Evolutionary conservation across 306 rosid species (phyloP), one percentile per base, ranked within the genome.

Genomic region (Crataegus laevigata): DNA sequence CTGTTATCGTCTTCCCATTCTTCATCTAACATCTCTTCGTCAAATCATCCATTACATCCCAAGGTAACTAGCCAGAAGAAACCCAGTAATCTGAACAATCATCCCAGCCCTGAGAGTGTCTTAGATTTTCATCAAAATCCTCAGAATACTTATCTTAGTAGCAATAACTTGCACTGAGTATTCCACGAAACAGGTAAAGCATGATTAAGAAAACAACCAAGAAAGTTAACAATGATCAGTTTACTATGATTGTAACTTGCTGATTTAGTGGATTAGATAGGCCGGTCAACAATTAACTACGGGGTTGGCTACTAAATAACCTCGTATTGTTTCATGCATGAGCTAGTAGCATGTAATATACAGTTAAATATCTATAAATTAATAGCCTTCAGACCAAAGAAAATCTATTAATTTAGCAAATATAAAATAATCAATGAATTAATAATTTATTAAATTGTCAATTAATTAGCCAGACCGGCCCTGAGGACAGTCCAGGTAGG

Each of bases 1-100:
- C 76, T 59, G 4, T 32, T 52, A 6, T 11, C 38, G 54, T 71
- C 66, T 26, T 57, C 76, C 67, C 76, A 36, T 6, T 32, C 34
- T 24, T 42, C 76, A 38, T 22, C 32, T 3, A 34, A 71, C 75
- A 71, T 71, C 62, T 71, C 55, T 22, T 57, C 66, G 9, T 72
- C 76, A 36, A 34, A 72, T 36, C 65, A 21, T 71, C 63, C 50
- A 71, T 36, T 34, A 71, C 51, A 30, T 68, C 59, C 73, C 73
- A 68, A 25, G 29, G 71, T n/a, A n/a, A n/a, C n/a, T n/a, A n/a
- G n/a, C n/a, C n/a, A n/a, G n/a, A n/a, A n/a, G n/a, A n/a, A n/a
- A n/a, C n/a, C n/a, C n/a, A n/a, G n/a, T n/a, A n/a, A n/a, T n/a
- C n/a, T n/a, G n/a, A n/a, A n/a, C n/a, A n/a, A n/a, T n/a, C n/a